These are phyloP conservation scores for Parathielavia hyrcaniae DNA, from an alignment of 495 filamentous ascomycete species.

Conservation along the genomic window DNA sequence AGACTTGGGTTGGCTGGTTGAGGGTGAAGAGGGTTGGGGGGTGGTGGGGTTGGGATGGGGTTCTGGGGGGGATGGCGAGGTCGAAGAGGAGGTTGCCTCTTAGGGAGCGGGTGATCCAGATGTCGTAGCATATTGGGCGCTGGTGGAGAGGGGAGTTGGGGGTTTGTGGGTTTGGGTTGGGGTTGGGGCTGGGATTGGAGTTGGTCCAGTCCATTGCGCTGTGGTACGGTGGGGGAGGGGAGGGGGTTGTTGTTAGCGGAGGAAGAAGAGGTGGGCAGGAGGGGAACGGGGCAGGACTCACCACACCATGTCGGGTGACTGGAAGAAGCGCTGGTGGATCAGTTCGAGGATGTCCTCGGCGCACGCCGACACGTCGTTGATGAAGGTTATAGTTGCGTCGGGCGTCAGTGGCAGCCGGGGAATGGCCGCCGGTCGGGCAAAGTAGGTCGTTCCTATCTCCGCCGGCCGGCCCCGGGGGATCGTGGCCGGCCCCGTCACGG, in stretches of 20 bases:
- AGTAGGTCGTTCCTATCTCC: neutral
- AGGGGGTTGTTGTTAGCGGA: no score
- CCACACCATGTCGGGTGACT: constrained; percentile 47
- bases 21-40: constrained; percentile 24
- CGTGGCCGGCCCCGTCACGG: neutral
- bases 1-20: constrained; percentile 45
- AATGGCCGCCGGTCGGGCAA: neutral
- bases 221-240: no score
- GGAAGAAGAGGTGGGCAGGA: neutral
- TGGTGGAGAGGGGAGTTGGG: no score
- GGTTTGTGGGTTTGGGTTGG: neutral
- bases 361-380: constrained; percentile 46
- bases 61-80: constrained; percentile 35
- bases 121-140: constrained; percentile 42
- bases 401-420: constrained; percentile 1
- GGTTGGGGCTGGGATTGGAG: constrained; percentile 11
- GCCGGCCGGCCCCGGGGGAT: neutral
- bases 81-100: constrained; percentile 46
- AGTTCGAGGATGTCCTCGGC: constrained; percentile 48
- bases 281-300: neutral
- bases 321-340: constrained; percentile 37
- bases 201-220: constrained; percentile 46
- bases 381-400: constrained; percentile 42
- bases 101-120: constrained; percentile 45
- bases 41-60: constrained; percentile 41